phyloP scores from a whole-genome alignment of 306 rosid species.

The Inga oerstediana region DNA sequence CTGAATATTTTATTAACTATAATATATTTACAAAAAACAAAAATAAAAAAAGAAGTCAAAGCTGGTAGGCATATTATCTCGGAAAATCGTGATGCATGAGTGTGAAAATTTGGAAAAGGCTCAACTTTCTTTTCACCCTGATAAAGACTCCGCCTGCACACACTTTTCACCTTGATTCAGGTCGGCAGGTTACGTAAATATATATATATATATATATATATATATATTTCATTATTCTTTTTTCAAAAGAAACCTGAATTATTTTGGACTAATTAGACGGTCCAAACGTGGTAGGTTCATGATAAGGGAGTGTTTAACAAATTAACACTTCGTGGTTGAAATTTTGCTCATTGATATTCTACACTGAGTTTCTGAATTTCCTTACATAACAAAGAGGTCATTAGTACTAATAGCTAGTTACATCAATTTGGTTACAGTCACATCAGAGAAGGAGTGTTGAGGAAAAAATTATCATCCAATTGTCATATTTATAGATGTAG shows the following conservation, averaged over 20 bases:
- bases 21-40: background rate
- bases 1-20: background rate
- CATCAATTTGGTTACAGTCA: background rate
- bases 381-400: background rate
- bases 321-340: background rate
- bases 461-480: background rate
- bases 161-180: background rate
- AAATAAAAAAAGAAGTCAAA: background rate
- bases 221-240: background rate
- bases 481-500: background rate
- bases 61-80: background rate
- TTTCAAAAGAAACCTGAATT: background rate
- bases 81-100: background rate
- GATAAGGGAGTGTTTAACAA: background rate
- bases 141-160: background rate
- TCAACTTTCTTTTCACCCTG: background rate
- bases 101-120: background rate
- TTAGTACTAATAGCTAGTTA: background rate
- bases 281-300: too few relatives aligned
- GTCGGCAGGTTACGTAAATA: background rate
- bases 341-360: background rate
- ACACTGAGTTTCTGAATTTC: background rate
- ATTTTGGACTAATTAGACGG: too few relatives aligned
- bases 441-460: background rate
- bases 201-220: too few relatives aligned